Percentiles rank a stretch among this genome's conserved stretches.
Conservation (phyloP, 495 filamentous ascomycete species). For the Saxophila tyrrhenica region DNA sequence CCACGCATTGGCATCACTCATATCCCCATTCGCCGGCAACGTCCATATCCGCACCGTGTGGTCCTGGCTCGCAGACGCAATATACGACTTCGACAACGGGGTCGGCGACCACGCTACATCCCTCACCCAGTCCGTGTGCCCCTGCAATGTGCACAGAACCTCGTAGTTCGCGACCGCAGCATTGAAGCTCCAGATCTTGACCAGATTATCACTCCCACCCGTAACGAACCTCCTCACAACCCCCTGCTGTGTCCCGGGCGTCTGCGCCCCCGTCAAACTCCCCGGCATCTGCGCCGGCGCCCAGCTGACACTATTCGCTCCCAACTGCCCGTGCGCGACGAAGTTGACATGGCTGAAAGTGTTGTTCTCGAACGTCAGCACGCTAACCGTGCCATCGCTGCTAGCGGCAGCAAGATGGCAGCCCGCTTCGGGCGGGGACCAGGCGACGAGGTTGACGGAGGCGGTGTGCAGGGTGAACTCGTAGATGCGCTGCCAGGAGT, state of each 20-base stretch:
- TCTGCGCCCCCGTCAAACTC: conserved; percentile 61
- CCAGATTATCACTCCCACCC: conserved; percentile 80
- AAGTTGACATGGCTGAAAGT: conserved; percentile 75
- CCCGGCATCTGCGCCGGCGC: conserved; percentile 59
- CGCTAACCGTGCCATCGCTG: conserved; percentile 81
- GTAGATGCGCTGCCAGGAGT: conserved; percentile 58
- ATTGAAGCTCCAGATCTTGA: conserved; percentile 75
- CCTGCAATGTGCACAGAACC: conserved; percentile 43
- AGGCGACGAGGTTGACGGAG: conserved; percentile 88
- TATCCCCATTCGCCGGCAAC: conserved; percentile 33
- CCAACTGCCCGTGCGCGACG: conserved; percentile 86
- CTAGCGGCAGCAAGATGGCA: conserved; percentile 91
- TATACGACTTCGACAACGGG: conserved; percentile 87
- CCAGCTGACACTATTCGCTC: conserved; percentile 37
- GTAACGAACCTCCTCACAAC: conserved; percentile 75
- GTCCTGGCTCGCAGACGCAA: conserved; percentile 88
- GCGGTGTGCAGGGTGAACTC: conserved; percentile 86
- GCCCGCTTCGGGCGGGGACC: conserved; percentile 92
- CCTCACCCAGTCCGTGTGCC: conserved; percentile 94
- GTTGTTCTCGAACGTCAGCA: conserved; percentile 94
- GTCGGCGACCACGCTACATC: conserved; percentile 96
- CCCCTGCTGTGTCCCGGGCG: conserved; percentile 40
- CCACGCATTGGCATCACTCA: conserved; percentile 41
- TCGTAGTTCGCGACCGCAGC: conserved; percentile 44
- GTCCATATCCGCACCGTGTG: conserved; percentile 98